Base-by-base conservation (phyloP, 2,329 filamentous ascomycete species). In the Aspergillus arachidicola region DNA sequence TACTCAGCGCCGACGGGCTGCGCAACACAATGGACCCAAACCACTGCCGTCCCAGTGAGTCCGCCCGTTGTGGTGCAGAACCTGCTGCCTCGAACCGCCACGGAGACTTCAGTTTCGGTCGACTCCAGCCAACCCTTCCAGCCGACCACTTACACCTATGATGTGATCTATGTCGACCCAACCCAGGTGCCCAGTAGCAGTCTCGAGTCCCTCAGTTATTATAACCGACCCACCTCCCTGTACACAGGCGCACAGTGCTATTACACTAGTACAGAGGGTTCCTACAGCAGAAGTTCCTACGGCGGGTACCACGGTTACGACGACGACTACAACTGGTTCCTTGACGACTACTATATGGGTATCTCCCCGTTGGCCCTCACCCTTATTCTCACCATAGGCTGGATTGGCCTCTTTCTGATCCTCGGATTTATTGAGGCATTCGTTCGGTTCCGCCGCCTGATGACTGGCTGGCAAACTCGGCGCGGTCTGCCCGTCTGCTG, bases 391-490 rank as follows among this genome's bases (percentile, higher is more conserved):
- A 26, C 65, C 6, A 45, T 76, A 0, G 71, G 71, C 48, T 76
- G 73, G 74, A 64, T 74, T 14, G 71, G 67, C 11, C 38, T 75
- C 0, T 66, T 66, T 34, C 65, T 76, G 57, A 64, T 76, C 32
- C 53, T 67, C 3, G 74, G 74, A 30, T 68, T 75, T 45, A 60
- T 75, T 30, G 74, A 76, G 57, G 69, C 66, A 46, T 76, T 71
- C 62, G 56, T 76, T 6, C 71, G 72, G 21, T 76, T 75, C 64
- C 71, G 72, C 54, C 72, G 73, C 5, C 65, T 76, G 26, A 75
- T 75, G 72, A 74, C 68, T 4, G 74, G 74, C 56, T 75, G 73
- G 74, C 73, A 75, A 53, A 72, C 74, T 4, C 69, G 73, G 1
- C 73, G 74, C n/a, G 74, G 74, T 3, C 46, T 76, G 3, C 74